Conservation (phyloP, 1,284 basidiomycete genomes). For the Tilletia walkeri region DNA sequence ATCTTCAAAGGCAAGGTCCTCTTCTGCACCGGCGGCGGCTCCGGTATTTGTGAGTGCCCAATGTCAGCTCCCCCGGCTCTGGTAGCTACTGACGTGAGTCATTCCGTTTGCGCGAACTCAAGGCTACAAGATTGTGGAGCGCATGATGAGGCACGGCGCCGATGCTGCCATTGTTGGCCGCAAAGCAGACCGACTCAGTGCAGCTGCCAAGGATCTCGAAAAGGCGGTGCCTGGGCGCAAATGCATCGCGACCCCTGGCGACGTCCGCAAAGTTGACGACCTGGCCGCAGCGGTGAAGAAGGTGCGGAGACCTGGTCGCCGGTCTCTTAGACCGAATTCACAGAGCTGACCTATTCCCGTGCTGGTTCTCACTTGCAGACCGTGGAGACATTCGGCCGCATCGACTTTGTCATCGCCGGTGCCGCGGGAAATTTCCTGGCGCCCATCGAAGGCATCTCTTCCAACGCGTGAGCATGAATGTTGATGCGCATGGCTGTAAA, state of each 20-base stretch:
- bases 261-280: constrained; percentile 75
- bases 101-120: background rate
- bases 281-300: constrained; percentile 72
- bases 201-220: constrained; percentile 72
- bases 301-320: constrained; percentile 17
- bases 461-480: constrained; percentile 56
- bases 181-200: constrained; percentile 75
- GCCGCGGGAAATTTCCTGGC: constrained; percentile 56
- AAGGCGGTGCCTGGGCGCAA: constrained; percentile 61
- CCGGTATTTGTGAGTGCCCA: constrained; percentile 77
- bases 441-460: constrained; percentile 48
- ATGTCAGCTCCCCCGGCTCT: background rate
- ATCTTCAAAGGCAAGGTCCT: constrained; percentile 89
- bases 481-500: too few species aligned
- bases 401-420: constrained; percentile 95
- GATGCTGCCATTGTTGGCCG: constrained; percentile 78
- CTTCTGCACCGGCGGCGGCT: constrained; percentile 70
- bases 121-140: constrained; percentile 64
- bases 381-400: constrained; percentile 74
- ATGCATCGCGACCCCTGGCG: constrained; percentile 75
- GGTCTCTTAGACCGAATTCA: background rate
- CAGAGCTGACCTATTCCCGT: background rate
- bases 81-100: background rate
- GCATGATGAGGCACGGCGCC: constrained; percentile 77
- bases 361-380: constrained; percentile 57